Evolutionary conservation across 2,329 filamentous ascomycete species (phyloP).

Genomic region (Pseudopithomyces maydicus): DNA sequence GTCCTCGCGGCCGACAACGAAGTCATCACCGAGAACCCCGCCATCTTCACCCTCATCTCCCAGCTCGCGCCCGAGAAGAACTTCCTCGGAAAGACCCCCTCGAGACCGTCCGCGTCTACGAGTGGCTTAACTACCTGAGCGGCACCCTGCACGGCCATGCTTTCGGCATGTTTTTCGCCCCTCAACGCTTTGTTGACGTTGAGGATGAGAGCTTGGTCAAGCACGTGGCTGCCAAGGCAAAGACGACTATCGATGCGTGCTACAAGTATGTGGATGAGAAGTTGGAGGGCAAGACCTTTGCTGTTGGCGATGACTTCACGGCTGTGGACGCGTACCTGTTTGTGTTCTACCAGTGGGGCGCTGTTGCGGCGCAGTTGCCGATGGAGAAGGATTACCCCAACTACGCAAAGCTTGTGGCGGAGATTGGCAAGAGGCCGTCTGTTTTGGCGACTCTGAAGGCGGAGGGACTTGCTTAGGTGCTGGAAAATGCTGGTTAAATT

Average conservation of each 20-base stretch:
- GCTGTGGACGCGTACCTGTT: slow-evolving; percentile 26
- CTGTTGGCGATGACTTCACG: slow-evolving; percentile 22
- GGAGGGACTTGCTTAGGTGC: slow-evolving; percentile 9
- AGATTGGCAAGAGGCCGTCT: slow-evolving; percentile 15
- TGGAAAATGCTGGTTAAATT: background rate
- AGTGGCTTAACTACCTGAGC: slow-evolving; percentile 27
- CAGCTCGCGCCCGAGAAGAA: slow-evolving; percentile 19
- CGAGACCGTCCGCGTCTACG: slow-evolving; percentile 20
- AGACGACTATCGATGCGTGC: slow-evolving; percentile 8
- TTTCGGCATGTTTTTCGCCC: slow-evolving; percentile 22
- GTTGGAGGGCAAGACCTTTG: slow-evolving; percentile 16
- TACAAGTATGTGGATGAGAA: slow-evolving; percentile 20
- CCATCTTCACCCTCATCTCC: slow-evolving; percentile 22
- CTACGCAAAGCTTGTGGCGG: slow-evolving; percentile 16
- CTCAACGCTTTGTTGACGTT: slow-evolving; percentile 13
- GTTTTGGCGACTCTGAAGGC: slow-evolving; percentile 14
- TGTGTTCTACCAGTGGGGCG: slow-evolving; percentile 29
- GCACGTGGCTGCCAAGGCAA: slow-evolving; percentile 11
- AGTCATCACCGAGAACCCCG: slow-evolving; percentile 27
- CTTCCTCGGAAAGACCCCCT: slow-evolving; percentile 20
- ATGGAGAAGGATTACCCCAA: slow-evolving; percentile 22
- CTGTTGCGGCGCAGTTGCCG: slow-evolving; percentile 6
- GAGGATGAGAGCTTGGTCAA: slow-evolving; percentile 14
- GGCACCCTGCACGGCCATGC: slow-evolving; percentile 24
- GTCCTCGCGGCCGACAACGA: slow-evolving; percentile 22